Conservation (phyloP, 2,329 filamentous ascomycete species). For the Nemania sp. region DNA sequence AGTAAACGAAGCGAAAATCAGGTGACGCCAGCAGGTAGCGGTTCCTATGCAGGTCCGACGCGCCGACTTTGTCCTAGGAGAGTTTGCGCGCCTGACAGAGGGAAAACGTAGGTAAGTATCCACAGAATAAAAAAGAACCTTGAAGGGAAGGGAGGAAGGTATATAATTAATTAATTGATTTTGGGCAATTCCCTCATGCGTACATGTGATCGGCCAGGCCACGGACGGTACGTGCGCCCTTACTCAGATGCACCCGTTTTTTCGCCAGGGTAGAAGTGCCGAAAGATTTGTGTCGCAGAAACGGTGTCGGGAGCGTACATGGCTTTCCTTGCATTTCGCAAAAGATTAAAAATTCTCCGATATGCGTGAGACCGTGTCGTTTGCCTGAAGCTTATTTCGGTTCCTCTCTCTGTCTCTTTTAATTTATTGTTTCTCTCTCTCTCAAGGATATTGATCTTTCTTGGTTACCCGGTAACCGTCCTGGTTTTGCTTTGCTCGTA, state of each 20-base stretch:
- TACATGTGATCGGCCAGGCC: background rate
- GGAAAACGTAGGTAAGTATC: background rate
- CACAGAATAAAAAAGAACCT: no score
- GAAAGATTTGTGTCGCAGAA: constrained; percentile 18
- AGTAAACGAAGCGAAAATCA: background rate
- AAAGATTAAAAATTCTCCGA: constrained; percentile 34
- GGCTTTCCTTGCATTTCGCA: constrained; percentile 23
- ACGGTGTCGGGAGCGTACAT: constrained; percentile 31
- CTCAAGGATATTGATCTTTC: background rate
- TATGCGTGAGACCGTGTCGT: constrained; percentile 19
- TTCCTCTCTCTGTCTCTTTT: background rate
- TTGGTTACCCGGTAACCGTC: no score
- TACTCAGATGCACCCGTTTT: constrained; percentile 3
- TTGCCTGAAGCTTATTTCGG: constrained; percentile 6
- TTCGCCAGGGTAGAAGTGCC: constrained; percentile 19
- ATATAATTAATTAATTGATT: constrained; percentile 4
- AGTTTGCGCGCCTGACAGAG: background rate
- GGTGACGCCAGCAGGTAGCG: background rate
- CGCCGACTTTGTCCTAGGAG: background rate
- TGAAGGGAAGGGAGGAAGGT: background rate
- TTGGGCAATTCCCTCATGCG: no score
- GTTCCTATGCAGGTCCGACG: constrained; percentile 13
- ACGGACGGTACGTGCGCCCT: background rate
- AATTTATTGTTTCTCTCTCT: background rate
- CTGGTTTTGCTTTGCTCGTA: constrained; percentile 15